These are phyloP conservation scores for Gloeopeniophorella convolvens DNA, from an alignment of 768 basidiomycete genomes.

Conservation along the genomic window DNA sequence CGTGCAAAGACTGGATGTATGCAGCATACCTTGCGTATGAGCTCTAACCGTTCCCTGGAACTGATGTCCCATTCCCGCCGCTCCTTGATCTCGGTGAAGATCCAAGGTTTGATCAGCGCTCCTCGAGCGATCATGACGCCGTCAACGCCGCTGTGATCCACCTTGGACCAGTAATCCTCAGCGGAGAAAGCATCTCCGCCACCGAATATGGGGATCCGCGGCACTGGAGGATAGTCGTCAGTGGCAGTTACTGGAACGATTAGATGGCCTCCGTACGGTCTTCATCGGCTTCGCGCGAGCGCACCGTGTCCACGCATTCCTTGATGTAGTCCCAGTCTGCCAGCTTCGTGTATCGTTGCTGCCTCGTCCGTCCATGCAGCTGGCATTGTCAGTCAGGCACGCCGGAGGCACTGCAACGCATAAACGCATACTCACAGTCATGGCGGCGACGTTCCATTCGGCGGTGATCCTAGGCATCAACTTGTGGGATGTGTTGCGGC, in stretches of 20 bases:
- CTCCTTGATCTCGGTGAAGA: conserved; percentile 94
- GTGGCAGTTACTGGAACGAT: not conserved
- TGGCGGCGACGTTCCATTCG: conserved; percentile 48
- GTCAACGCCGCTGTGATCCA: conserved; percentile 80
- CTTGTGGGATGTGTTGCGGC: conserved; percentile 80
- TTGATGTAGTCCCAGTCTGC: conserved; percentile 97
- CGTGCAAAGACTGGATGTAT: not conserved
- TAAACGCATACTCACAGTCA: conserved; percentile 39
- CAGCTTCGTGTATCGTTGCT: conserved; percentile 87
- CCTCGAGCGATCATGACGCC: conserved; percentile 95
- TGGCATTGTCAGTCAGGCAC: conserved; percentile 28
- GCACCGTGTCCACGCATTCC: conserved; percentile 75
- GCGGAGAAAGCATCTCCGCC: conserved; percentile 94
- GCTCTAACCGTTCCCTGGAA: conserved; percentile 73
- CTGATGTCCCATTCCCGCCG: conserved; percentile 90
- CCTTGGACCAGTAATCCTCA: conserved; percentile 69
- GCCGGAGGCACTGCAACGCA: not conserved
- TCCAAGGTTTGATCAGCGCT: conserved; percentile 93
- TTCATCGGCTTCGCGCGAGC: conserved; percentile 62
- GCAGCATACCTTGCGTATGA: conserved; percentile 72
- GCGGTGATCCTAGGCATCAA: conserved; percentile 70
- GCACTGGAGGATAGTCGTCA: conserved; percentile 42
- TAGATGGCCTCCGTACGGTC: conserved; percentile 42
- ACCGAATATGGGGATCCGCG: conserved; percentile 90
- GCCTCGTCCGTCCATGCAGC: conserved; percentile 94